These are phyloP conservation scores for Pythium graminicola DNA, from an alignment of 352 stramenopile genomes.

Conservation along the genomic window DNA sequence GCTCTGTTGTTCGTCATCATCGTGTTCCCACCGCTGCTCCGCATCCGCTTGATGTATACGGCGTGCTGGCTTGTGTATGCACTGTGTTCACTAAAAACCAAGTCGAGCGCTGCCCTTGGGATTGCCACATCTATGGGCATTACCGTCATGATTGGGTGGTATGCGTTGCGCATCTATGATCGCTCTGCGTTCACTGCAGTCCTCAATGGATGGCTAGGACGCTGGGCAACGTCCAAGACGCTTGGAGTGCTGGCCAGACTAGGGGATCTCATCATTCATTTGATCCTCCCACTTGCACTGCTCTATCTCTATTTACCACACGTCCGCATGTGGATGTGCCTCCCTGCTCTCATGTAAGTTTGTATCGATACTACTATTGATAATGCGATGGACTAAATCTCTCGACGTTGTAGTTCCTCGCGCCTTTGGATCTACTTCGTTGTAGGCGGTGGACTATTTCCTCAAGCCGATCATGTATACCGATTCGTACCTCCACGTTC, in stretches of 20 bases:
- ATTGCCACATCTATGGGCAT: conserved; percentile 77
- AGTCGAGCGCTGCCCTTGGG: conserved; percentile 53
- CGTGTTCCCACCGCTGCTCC: conserved; percentile 50
- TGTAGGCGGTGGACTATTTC: conserved; percentile 61
- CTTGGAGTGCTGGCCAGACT: conserved; percentile 49
- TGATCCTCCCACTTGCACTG: conserved; percentile 55
- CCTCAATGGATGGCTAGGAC: conserved; percentile 66
- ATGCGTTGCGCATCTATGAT: conserved; percentile 69
- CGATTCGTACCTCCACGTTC: conserved; percentile 68
- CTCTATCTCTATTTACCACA: conserved; percentile 64
- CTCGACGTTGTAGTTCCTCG: conserved; percentile 38
- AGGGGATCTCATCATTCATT: conserved; percentile 53
- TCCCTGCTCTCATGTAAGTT: conserved; percentile 59
- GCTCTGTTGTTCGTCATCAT: conserved; percentile 58
- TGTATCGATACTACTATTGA: not conserved
- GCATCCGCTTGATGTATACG: conserved; percentile 74
- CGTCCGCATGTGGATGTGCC: conserved; percentile 75
- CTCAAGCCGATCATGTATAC: conserved; percentile 74
- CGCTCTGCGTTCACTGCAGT: conserved; percentile 72
- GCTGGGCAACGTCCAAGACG: conserved; percentile 51
- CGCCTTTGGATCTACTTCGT: conserved; percentile 71
- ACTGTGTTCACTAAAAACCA: conserved; percentile 34
- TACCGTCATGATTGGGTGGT: conserved; percentile 84
- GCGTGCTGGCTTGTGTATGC: conserved; percentile 71
- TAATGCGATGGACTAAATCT: not conserved